Evolutionary conservation across 225 moss, liverwort and hornwort species (phyloP).

Genomic region (Polytrichum formosum): DNA sequence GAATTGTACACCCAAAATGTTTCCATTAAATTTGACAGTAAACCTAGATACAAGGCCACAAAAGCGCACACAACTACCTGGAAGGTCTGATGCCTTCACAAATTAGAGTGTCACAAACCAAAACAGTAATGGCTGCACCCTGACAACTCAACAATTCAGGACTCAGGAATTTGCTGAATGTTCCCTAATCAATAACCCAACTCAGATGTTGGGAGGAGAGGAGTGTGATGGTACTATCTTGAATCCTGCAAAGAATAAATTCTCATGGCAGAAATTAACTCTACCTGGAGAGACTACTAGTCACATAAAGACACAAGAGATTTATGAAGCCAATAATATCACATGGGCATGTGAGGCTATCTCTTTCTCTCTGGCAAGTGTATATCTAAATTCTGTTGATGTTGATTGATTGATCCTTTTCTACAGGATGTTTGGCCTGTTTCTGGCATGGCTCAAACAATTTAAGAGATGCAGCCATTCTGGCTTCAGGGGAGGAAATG

Average conservation of each 20-base stretch:
- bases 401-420: not conserved
- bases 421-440: slow-evolving; percentile 2
- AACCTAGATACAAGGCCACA: not conserved
- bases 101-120: not conserved
- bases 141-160: not conserved
- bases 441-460: not conserved
- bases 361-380: slow-evolving; percentile 11
- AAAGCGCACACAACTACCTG: not conserved
- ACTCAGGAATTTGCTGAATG: not conserved
- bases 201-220: slow-evolving; percentile 35
- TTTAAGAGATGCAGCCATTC: not conserved
- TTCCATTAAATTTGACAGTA: too few relatives aligned
- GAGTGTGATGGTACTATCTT: slow-evolving; percentile 11
- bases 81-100: not conserved
- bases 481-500: not conserved
- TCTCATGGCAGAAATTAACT: slow-evolving; percentile 11
- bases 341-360: slow-evolving; percentile 1
- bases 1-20: too few relatives aligned
- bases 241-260: too few relatives aligned
- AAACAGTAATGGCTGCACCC: slow-evolving; percentile 2
- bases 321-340: slow-evolving; percentile 7
- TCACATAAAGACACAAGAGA: slow-evolving; percentile 16
- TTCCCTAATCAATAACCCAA: slow-evolving; percentile 11
- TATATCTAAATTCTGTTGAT: slow-evolving; percentile 7
- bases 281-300: slow-evolving; percentile 18